Base-by-base conservation (phyloP, 805 yeast genomes). In the Ogataea naganishii region DNA sequence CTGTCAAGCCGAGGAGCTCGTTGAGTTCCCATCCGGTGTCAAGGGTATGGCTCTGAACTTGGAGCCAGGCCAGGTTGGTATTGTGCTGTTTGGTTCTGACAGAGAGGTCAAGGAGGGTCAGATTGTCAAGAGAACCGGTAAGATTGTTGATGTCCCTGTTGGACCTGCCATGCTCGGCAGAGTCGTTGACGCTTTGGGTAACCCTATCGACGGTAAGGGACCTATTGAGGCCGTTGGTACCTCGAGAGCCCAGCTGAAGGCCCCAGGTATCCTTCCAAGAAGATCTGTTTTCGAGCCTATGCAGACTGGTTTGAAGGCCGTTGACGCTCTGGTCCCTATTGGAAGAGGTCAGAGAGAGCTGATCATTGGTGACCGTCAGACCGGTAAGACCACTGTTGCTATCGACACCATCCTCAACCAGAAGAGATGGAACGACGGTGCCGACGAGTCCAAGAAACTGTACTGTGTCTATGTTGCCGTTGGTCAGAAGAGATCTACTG, bases 261-360 rank as follows among this genome's bases (percentile, higher is more conserved):
- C 98, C 53, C 99, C 98, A 68, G 99, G 99, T 79, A 92, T 92
- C 59, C 78, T 92, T 66, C 98, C 98, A 74, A 89, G 99, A 79
- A 83, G 80, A 58, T 85, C 96, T 40, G 99, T 92, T 50, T 78
- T 64, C 73, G 98, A 92, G 78, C 98, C 99, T 64, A 92, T 92
- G 81, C 98, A 92, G 75, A 89, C 98, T 57, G 99, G 98, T 80
- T 80, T 92, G 62, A 92, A 92, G 76, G 80, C 96, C 43, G 96
- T 92, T 53, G 99, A 92, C 64, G 89, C 98, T 62, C 80, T 92
- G 58, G 99, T 92, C 67, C 98, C 98, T 68, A 69, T 92, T 55
- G 98, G 98, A 64, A 92, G 98, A 82, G 98, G 98, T 67, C 98
- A 92, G 75, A 92, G 98, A 84, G 98, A 92, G 77, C 75, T 92